Evolutionary conservation across 805 yeast species (phyloP).

Genomic region (Kluyveromyces lactis): DNA sequence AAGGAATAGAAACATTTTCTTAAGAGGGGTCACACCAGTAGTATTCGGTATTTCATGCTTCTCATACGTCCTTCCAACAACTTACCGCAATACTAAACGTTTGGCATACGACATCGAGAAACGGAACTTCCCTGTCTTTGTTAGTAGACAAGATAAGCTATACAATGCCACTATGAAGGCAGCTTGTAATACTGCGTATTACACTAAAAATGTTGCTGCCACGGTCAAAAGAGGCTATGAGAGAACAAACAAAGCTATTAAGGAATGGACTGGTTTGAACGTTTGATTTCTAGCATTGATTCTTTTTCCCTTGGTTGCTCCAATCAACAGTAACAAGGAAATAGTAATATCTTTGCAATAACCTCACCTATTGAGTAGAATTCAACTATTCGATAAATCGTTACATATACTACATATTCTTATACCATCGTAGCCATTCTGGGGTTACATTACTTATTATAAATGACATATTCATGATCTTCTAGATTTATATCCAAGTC

Average conservation of each 20-base stretch:
- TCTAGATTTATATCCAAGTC: constrained; percentile 13
- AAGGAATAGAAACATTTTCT: constrained; percentile 41
- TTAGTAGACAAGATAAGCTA: constrained; percentile 19
- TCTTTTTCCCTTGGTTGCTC: too few relatives aligned
- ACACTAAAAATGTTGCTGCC: background rate
- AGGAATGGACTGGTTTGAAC: constrained; percentile 20
- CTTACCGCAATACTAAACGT: constrained; percentile 40
- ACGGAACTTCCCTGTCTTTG: constrained; percentile 21
- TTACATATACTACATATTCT: too few relatives aligned
- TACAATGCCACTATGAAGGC: constrained; percentile 2
- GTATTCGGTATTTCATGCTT: constrained; percentile 45
- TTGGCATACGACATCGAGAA: constrained; percentile 44
- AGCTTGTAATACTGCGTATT: constrained; percentile 2
- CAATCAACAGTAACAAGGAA: too few relatives aligned
- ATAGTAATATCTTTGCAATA: too few relatives aligned
- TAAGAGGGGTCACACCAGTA: constrained; percentile 43
- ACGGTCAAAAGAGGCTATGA: constrained; percentile 2
- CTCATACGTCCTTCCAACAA: constrained; percentile 48
- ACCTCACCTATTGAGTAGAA: too few relatives aligned
- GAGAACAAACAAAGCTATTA: constrained; percentile 5
- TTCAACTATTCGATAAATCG: too few relatives aligned
- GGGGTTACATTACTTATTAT: constrained; percentile 1
- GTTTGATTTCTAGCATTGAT: too few relatives aligned
- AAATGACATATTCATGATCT: constrained; percentile 7
- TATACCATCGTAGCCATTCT: too few relatives aligned